These are phyloP conservation scores for Echium plantagineum DNA, from an alignment of 257 asterid species.

Conservation along the genomic window DNA sequence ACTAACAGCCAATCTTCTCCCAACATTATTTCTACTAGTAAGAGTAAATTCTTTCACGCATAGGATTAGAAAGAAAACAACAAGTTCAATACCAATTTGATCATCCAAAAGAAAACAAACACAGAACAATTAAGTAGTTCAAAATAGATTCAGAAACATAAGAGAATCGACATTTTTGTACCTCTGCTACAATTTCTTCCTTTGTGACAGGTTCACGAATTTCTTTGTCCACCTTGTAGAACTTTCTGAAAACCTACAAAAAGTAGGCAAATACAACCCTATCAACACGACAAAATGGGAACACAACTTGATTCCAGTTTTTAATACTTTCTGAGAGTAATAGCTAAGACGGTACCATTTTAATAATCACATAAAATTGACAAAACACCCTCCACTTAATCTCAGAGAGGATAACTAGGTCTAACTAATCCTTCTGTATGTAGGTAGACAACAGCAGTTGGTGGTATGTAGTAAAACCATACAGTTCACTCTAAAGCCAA, in stretches of 20 bases:
- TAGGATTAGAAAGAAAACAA: too few relatives aligned
- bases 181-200: slow-evolving; percentile 80
- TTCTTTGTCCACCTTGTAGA: slow-evolving; percentile 44
- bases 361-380: too few relatives aligned
- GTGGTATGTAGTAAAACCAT: too few relatives aligned
- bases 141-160: background rate
- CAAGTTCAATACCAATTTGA: background rate
- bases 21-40: background rate
- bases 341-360: background rate
- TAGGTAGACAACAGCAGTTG: too few relatives aligned
- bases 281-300: slow-evolving; percentile 8
- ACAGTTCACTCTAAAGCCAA: too few relatives aligned
- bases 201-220: slow-evolving; percentile 68
- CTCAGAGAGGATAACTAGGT: too few relatives aligned
- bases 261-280: slow-evolving; percentile 1
- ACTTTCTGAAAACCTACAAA: slow-evolving; percentile 57
- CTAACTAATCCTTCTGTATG: too few relatives aligned
- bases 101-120: background rate
- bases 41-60: background rate
- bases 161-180: slow-evolving; percentile 11
- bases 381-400: too few relatives aligned
- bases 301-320: background rate
- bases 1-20: background rate
- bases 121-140: background rate
- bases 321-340: slow-evolving; percentile 1